Base-by-base conservation (phyloP, 257 asterid species). In the Solanum lignicaule region DNA sequence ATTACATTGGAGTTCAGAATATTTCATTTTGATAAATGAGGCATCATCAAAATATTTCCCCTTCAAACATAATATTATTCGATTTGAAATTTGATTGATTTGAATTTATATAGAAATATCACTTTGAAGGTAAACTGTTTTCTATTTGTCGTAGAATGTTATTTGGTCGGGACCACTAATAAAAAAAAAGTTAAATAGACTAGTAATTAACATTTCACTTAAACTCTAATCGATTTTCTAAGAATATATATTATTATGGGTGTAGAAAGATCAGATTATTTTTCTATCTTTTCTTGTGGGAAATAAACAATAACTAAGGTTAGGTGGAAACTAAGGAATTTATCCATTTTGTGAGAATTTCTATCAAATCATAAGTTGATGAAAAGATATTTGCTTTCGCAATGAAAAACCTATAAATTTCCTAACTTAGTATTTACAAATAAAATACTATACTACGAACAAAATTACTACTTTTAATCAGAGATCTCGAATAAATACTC, bases 401-500 rank as follows among this genome's bases (percentile, higher is more conserved):
- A 12, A 66, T 12, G 20, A 66, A 5, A 65, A 65, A 25, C 5
- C 8, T 25, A 2, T 25, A 25, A 25, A 11, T 65, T 14, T 25
- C 4, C 20, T 25, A 25, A 66, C 0, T 13, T 68, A 14, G 20
- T 14, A 68, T 68, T 29, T 68, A 29, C 1, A 66, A 29, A 5
- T 27, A 4, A 27, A 68, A 13, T 14, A 68, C 5, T 13, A 68
- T 1, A 27, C 11, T 27, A 68, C 1, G 11, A 29, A 15, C 21
- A 68, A 1, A 14, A 13, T 7, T 68, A 0, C 0, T 12, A 29
- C 1, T 66, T 7, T 66, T 66, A 12, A 25, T 66, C 35, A 25
- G 9, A 66, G 20, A 15, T 25, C 9, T 65, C 4, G 3, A 0
- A 65, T 2, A n/a, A 0, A 5, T 66, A 11, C 20, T 11, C 18